phyloP scores from a whole-genome alignment of 2,329 filamentous ascomycete species.

The Aulographum hederae region DNA sequence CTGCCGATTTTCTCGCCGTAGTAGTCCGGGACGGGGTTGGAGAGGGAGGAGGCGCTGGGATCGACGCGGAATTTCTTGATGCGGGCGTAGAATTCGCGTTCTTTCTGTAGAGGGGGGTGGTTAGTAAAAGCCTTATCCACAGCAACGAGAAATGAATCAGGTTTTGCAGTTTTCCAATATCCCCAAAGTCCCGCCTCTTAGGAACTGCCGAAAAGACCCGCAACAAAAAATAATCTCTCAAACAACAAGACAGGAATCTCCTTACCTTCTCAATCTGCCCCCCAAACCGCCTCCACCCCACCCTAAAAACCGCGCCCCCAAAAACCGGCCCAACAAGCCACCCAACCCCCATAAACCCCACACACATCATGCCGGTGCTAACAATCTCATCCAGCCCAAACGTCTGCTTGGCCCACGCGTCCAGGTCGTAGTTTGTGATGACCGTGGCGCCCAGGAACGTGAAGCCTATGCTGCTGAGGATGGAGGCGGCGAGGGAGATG shows the following conservation, averaged over 20 bases:
- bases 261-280: slow-evolving; percentile 51
- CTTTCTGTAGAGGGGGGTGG: slow-evolving; percentile 53
- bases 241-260: slow-evolving; percentile 8
- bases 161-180: too few relatives aligned
- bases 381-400: slow-evolving; percentile 79
- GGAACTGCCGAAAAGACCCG: too few relatives aligned
- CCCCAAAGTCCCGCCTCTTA: too few relatives aligned
- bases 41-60: slow-evolving; percentile 69
- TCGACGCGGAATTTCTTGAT: slow-evolving; percentile 89
- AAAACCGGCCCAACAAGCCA: slow-evolving; percentile 78
- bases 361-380: slow-evolving; percentile 61
- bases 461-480: slow-evolving; percentile 42
- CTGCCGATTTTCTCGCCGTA: slow-evolving; percentile 98
- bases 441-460: slow-evolving; percentile 34
- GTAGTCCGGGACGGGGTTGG: slow-evolving; percentile 91
- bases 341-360: slow-evolving; percentile 60
- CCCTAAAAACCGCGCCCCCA: slow-evolving; percentile 63
- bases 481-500: slow-evolving; percentile 64
- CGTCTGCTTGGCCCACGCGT: slow-evolving; percentile 43
- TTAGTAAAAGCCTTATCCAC: background rate
- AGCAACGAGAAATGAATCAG: too few relatives aligned
- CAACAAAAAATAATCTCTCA: too few relatives aligned
- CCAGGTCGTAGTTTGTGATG: slow-evolving; percentile 53
- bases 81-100: slow-evolving; percentile 79
- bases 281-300: slow-evolving; percentile 53